Conservation (phyloP, 768 basidiomycete species). For the Lactifluus hygrophoroides region DNA sequence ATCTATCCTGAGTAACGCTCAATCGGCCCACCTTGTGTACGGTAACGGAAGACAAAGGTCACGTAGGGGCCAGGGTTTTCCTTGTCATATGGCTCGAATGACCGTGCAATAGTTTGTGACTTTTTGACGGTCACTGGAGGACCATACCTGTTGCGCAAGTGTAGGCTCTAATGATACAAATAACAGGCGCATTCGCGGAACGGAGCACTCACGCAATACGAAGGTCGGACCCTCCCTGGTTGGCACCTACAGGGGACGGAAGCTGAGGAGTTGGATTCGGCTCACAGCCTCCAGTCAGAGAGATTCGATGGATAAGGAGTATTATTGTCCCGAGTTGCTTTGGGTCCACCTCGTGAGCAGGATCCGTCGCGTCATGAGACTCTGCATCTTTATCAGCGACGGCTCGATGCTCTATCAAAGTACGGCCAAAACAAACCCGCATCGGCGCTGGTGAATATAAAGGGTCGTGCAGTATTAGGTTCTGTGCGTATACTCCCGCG, state of each 20-base stretch:
- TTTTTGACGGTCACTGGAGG: no score
- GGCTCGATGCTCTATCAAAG: no score
- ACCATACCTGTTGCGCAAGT: slow-evolving; percentile 30
- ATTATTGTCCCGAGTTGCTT: slow-evolving; percentile 1
- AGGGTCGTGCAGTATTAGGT: no score
- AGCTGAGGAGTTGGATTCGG: neutral
- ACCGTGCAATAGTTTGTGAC: slow-evolving; percentile 35
- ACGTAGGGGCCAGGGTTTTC: slow-evolving; percentile 37
- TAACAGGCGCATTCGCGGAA: neutral
- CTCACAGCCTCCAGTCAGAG: no score
- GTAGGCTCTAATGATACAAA: slow-evolving; percentile 33
- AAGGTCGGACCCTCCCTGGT: neutral
- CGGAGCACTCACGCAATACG: neutral
- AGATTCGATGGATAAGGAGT: no score
- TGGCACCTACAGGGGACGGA: neutral
- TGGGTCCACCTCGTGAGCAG: neutral
- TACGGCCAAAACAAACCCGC: no score
- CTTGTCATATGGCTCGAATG: no score
- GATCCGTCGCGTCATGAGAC: no score
- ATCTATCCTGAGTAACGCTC: no score
- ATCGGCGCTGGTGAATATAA: no score
- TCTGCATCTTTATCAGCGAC: no score
- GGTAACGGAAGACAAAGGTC: slow-evolving; percentile 61
- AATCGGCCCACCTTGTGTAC: slow-evolving; percentile 33
- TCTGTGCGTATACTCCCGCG: no score